phyloP scores from a whole-genome alignment of 2,329 filamentous ascomycete species.

The Pestalotiopsis sp. region DNA sequence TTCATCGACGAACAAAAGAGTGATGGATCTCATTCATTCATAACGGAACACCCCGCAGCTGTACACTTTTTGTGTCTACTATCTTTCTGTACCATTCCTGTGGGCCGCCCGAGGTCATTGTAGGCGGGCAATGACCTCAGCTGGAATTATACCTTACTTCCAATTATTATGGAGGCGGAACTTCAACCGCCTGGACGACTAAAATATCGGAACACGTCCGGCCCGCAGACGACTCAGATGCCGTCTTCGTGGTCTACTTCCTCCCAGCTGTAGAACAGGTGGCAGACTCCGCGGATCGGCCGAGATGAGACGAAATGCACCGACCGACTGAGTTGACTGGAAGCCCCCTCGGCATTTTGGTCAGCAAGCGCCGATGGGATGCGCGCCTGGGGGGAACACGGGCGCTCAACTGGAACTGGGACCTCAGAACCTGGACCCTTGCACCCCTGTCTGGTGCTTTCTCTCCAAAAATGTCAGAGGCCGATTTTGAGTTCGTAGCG shows the following conservation, averaged over 20 bases:
- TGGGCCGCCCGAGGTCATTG: background rate
- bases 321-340: background rate
- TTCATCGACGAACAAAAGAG: background rate
- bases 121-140: background rate
- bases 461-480: constrained; percentile 6
- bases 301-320: background rate
- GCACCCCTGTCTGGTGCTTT: background rate
- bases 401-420: background rate
- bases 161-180: background rate
- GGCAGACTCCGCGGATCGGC: background rate
- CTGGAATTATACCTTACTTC: background rate
- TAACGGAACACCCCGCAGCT: background rate
- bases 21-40: background rate
- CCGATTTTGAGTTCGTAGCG: constrained; percentile 6
- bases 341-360: constrained; percentile 1
- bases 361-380: constrained; percentile 6
- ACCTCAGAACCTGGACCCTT: background rate
- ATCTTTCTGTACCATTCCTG: background rate
- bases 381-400: background rate
- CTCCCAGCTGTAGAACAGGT: background rate
- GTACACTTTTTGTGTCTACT: background rate
- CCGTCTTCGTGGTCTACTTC: background rate
- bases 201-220: background rate
- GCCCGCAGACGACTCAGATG: background rate
- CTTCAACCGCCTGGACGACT: background rate